Percentiles rank a stretch among this genome's conserved stretches.
These are phyloP conservation scores for Rhazya stricta DNA, from an alignment of 257 asterid genomes.

Conservation along the genomic window DNA sequence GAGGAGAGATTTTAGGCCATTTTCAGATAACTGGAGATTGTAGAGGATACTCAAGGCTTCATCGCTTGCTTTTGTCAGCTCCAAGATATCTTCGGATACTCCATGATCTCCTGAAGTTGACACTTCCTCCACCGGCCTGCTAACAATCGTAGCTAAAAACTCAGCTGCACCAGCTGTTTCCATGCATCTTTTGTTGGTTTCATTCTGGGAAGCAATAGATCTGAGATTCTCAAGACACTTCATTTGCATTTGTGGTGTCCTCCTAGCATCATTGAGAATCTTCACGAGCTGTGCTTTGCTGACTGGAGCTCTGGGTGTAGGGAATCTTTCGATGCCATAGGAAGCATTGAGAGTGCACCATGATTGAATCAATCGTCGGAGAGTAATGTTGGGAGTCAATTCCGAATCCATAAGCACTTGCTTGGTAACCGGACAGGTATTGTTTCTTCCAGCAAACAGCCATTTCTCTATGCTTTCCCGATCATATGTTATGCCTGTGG, in stretches of 20 bases:
- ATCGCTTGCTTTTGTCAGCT: constrained; percentile 25
- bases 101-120: background rate
- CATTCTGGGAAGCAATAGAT: constrained; percentile 56
- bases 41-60: constrained; percentile 56
- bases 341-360: constrained; percentile 74
- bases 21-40: constrained; percentile 50
- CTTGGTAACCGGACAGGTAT: constrained; percentile 64
- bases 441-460: constrained; percentile 44
- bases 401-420: constrained; percentile 41
- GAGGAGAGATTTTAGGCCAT: constrained; percentile 34
- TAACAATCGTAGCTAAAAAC: constrained; percentile 47
- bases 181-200: constrained; percentile 53
- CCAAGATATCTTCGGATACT: constrained; percentile 19
- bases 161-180: constrained; percentile 55
- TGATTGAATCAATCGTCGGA: constrained; percentile 73
- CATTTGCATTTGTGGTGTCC: constrained; percentile 30
- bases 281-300: constrained; percentile 47
- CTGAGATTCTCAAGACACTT: constrained; percentile 40
- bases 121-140: constrained; percentile 5
- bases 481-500: constrained; percentile 83
- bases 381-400: constrained; percentile 64
- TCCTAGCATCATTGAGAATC: constrained; percentile 39
- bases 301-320: constrained; percentile 69
- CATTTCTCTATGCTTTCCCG: constrained; percentile 72
- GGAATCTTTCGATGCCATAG: constrained; percentile 56